Evolutionary conservation across 257 asterid genomes (phyloP).

Genomic region (Scutellaria galericulata): DNA sequence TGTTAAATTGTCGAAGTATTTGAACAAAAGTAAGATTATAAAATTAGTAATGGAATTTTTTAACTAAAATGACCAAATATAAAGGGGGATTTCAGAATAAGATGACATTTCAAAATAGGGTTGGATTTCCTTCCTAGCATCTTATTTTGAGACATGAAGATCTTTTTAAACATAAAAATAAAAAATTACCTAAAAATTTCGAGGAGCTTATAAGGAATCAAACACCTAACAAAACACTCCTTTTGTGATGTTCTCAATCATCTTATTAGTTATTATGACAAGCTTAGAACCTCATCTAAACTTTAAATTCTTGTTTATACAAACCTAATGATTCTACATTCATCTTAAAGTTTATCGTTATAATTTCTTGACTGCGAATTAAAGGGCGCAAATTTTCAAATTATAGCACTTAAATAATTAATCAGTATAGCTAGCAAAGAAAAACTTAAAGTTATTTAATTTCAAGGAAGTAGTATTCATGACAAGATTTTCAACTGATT

Average conservation of each 20-base stretch:
- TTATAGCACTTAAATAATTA: background rate
- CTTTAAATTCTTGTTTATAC: background rate
- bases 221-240: background rate
- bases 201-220: background rate
- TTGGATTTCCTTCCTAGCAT: constrained; percentile 4
- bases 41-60: background rate
- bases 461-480: too few relatives aligned
- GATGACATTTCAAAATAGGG: background rate
- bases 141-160: background rate
- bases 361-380: background rate
- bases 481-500: too few relatives aligned
- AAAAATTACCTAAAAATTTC: background rate
- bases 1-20: background rate
- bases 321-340: background rate
- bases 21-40: background rate
- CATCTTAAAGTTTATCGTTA: background rate
- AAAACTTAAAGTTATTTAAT: too few relatives aligned
- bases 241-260: background rate
- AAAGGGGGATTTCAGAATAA: background rate
- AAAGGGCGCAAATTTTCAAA: background rate
- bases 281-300: background rate
- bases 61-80: too few relatives aligned
- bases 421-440: too few relatives aligned
- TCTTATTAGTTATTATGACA: background rate
- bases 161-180: background rate